Conservation (phyloP, 1,284 basidiomycete species). For the Erythrobasidium hasegawianum region DNA sequence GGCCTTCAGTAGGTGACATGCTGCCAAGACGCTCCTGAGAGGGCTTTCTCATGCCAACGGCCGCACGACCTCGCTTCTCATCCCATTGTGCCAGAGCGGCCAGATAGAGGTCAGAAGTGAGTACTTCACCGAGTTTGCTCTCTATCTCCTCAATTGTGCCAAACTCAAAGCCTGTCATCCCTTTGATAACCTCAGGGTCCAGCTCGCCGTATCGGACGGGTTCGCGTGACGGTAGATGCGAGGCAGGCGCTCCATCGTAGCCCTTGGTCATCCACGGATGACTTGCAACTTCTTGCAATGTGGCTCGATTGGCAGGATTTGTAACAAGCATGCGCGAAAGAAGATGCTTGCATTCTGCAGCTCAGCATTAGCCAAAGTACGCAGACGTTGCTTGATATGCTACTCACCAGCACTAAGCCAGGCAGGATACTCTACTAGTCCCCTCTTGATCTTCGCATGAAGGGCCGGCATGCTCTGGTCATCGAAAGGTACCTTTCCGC, state of each 20-base stretch:
- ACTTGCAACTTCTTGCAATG: conserved; percentile 76
- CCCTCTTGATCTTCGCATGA: conserved; percentile 98
- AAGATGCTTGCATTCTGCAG: conserved; percentile 84
- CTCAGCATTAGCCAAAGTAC: not conserved
- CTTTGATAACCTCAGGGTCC: conserved; percentile 76
- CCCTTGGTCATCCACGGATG: conserved; percentile 96
- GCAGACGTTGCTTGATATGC: conserved; percentile 33
- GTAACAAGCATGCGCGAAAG: conserved; percentile 94
- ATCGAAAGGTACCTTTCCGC: conserved; percentile 97
- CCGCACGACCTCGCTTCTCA: conserved; percentile 14
- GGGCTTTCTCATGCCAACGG: conserved; percentile 15
- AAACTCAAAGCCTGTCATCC: conserved; percentile 97
- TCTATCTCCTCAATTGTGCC: conserved; percentile 83
- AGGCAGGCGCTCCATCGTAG: conserved; percentile 70
- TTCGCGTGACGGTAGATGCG: conserved; percentile 80
- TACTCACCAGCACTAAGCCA: conserved; percentile 85
- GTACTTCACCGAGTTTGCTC: conserved; percentile 64
- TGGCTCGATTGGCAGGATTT: conserved; percentile 77
- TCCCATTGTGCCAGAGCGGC: conserved; percentile 74
- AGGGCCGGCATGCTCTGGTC: conserved; percentile 98
- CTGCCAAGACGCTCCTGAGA: conserved; percentile 8
- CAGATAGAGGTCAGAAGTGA: conserved; percentile 74
- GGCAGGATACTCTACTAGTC: conserved; percentile 91
- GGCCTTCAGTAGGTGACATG: conserved; percentile 11
- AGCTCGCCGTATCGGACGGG: conserved; percentile 82